Conservation (phyloP, 1,284 basidiomycete genomes). For the Melampsora abietis-canadensis region DNA sequence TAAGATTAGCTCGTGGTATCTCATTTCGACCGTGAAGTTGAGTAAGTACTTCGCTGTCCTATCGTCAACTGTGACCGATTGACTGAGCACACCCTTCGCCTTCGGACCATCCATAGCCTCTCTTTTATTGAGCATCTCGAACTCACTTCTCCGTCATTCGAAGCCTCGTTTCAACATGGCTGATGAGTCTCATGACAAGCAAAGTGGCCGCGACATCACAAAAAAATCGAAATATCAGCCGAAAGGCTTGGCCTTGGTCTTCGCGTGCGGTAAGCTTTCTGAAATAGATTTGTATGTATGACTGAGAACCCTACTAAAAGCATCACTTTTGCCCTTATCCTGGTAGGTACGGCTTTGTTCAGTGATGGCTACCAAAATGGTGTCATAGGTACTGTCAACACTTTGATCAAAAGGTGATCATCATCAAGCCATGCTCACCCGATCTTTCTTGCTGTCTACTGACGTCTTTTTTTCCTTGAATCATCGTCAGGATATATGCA, state of each 20-base stretch:
- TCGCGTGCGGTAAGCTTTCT: conserved; percentile 35
- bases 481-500: conserved; percentile 33
- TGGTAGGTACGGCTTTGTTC: conserved; percentile 76
- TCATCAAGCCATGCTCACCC: not conserved
- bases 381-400: conserved; percentile 43
- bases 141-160: no score
- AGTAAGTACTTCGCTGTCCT: no score
- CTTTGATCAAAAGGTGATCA: conserved; percentile 42
- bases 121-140: no score
- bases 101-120: no score
- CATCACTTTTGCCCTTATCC: conserved; percentile 51
- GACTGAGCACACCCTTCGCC: no score
- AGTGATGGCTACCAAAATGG: conserved; percentile 61
- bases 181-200: not conserved
- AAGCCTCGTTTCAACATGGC: no score
- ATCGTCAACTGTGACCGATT: no score
- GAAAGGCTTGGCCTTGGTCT: conserved; percentile 33
- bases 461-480: not conserved
- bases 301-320: no score
- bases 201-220: not conserved
- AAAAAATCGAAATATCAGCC: not conserved
- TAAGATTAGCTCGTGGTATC: no score
- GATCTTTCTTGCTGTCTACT: not conserved
- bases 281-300: not conserved
- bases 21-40: no score